Conservation (phyloP, 345 rosid species). For the Camelina sativa region DNA sequence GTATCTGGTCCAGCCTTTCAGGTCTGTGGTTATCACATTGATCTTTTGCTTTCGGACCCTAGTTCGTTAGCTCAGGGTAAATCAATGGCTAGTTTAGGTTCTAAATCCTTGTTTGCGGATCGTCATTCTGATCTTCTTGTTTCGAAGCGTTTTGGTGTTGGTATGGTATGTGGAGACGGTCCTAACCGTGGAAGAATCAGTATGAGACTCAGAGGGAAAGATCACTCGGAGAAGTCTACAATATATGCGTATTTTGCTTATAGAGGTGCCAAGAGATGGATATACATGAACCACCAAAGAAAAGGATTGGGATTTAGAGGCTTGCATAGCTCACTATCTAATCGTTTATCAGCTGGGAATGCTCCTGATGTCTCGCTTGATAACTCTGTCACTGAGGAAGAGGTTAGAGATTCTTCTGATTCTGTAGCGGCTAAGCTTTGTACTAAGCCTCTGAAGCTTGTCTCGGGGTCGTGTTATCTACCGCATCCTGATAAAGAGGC, state of each 20-base stretch:
- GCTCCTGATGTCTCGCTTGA: constrained; percentile 76
- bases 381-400: constrained; percentile 61
- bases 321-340: constrained; percentile 55
- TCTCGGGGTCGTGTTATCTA: constrained; percentile 87
- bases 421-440: constrained; percentile 50
- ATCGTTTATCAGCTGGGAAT: constrained; percentile 60
- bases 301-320: constrained; percentile 55
- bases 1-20: constrained; percentile 91
- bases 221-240: constrained; percentile 49
- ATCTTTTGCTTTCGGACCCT: constrained; percentile 56
- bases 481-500: constrained; percentile 99
- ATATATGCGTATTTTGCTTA: constrained; percentile 58
- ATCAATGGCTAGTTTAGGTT: constrained; percentile 62
- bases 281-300: constrained; percentile 36
- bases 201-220: constrained; percentile 63
- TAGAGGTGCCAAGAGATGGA: constrained; percentile 60
- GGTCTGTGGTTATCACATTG: constrained; percentile 85
- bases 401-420: constrained; percentile 50
- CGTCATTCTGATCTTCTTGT: constrained; percentile 42
- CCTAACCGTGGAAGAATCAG: constrained; percentile 54
- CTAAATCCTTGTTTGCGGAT: constrained; percentile 51
- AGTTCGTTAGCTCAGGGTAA: constrained; percentile 45
- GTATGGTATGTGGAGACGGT: constrained; percentile 43
- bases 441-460: constrained; percentile 64
- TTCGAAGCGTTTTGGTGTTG: constrained; percentile 46